Percentiles rank a stretch among this genome's conserved stretches.
phyloP scores from a whole-genome alignment of 352 stramenopile species.

The Globisporangium polare region DNA sequence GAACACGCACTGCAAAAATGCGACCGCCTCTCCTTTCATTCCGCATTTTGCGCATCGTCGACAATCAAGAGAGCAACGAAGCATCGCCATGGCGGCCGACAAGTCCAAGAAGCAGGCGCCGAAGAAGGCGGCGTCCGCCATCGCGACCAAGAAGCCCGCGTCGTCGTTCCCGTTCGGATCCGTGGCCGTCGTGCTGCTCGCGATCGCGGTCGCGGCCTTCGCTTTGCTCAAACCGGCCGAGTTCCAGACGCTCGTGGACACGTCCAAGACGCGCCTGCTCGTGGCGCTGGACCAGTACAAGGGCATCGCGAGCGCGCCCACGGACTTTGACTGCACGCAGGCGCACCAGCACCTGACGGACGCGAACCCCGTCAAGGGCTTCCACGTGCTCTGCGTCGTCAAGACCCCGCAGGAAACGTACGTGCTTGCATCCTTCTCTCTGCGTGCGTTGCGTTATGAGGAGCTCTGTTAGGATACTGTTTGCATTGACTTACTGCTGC shows the following conservation, averaged over 20 bases:
- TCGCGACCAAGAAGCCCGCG: neutral
- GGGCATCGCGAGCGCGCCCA: slow-evolving; percentile 9
- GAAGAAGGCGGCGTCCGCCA: neutral
- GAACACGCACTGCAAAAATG: neutral
- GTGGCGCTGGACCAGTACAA: slow-evolving; percentile 12
- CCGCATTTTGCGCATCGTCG: neutral
- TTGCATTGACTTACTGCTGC: neutral
- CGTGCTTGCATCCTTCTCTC: slow-evolving; percentile 8
- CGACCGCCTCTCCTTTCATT: neutral
- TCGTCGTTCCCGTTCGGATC: slow-evolving; percentile 11
- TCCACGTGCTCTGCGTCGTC: slow-evolving; percentile 65
- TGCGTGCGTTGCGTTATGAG: neutral
- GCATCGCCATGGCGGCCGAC: neutral
- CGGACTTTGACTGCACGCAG: slow-evolving; percentile 28
- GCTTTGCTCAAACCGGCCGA: slow-evolving; percentile 7
- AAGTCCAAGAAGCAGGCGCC: slow-evolving; percentile 1
- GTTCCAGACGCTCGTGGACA: slow-evolving; percentile 13
- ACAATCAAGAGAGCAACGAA: neutral
- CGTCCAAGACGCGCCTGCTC: slow-evolving; percentile 16
- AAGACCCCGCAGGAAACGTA: slow-evolving; percentile 39
- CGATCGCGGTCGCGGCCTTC: slow-evolving; percentile 13
- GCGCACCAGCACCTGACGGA: slow-evolving; percentile 52
- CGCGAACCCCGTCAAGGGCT: slow-evolving; percentile 54
- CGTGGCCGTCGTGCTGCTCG: slow-evolving; percentile 17
- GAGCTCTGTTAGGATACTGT: neutral